A percentile compares a stretch with the other conserved stretches of the same genome.
Evolutionary conservation across 1,139 yeast species (phyloP).

Genomic region (Protomyces pachydermus): DNA sequence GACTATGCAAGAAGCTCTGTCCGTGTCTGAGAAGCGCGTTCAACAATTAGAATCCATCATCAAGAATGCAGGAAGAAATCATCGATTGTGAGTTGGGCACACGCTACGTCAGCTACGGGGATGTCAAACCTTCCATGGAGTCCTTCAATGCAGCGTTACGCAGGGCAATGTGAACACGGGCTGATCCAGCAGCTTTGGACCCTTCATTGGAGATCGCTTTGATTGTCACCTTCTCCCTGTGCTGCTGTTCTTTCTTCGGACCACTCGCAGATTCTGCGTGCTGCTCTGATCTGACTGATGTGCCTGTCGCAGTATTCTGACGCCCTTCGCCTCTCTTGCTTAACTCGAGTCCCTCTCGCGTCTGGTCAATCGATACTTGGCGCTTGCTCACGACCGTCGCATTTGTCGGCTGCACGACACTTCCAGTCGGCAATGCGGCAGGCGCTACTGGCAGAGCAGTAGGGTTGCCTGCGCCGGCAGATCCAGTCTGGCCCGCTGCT

Average conservation of each 20-base stretch:
- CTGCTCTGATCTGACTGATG: no score
- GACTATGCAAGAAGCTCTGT: constrained; percentile 3
- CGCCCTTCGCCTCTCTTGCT: no score
- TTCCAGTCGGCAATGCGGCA: no score
- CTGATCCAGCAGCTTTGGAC: neutral
- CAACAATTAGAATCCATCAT: neutral
- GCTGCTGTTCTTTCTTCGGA: neutral
- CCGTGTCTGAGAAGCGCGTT: constrained; percentile 1
- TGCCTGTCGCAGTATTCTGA: no score
- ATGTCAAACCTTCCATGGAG: neutral
- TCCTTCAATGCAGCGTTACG: neutral
- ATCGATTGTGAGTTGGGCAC: neutral
- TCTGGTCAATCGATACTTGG: no score
- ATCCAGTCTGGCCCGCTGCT: no score
- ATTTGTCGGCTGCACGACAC: no score
- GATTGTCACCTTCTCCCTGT: neutral
- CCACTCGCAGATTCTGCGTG: no score
- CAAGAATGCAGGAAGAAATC: neutral
- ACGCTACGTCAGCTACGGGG: neutral
- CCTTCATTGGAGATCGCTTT: neutral
- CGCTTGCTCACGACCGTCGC: no score
- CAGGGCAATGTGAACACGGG: neutral
- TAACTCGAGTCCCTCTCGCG: no score
- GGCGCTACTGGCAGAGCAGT: no score
- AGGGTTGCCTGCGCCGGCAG: no score